Conservation (phyloP, 2,329 filamentous ascomycete genomes). For the Macrophomina phaseolina region DNA sequence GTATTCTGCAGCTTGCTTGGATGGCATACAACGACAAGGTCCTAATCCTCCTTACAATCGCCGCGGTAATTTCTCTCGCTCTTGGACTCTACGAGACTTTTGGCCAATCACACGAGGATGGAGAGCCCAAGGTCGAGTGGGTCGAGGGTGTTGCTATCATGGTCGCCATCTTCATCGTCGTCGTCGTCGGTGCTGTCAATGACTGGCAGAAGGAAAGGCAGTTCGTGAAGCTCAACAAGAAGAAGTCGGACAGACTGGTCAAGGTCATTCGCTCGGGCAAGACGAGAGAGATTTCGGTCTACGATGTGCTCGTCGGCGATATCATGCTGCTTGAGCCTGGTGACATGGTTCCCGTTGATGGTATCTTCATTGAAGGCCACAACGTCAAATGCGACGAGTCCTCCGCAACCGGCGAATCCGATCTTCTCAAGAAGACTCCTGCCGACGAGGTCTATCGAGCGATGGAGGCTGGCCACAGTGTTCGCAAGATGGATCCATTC, state of each 20-base stretch:
- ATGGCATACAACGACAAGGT: conserved; percentile 76
- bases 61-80: conserved; percentile 70
- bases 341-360: conserved; percentile 73
- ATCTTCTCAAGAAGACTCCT: conserved; percentile 70
- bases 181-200: conserved; percentile 77
- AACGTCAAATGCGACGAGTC: conserved; percentile 76
- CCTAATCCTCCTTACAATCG: conserved; percentile 71
- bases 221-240: conserved; percentile 79
- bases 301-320: conserved; percentile 76
- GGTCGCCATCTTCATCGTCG: conserved; percentile 76
- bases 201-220: conserved; percentile 84
- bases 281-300: conserved; percentile 70
- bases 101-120: conserved; percentile 50
- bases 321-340: conserved; percentile 75
- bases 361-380: conserved; percentile 71
- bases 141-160: conserved; percentile 83
- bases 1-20: conserved; percentile 68
- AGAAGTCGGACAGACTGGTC: conserved; percentile 76
- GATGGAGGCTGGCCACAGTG: conserved; percentile 65
- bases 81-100: conserved; percentile 73
- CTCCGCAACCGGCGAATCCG: conserved; percentile 77
- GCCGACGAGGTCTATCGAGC: conserved; percentile 70
- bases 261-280: conserved; percentile 78
- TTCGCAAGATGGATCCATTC: conserved; percentile 77
- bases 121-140: conserved; percentile 69